phyloP scores from a whole-genome alignment of 345 rosid species.

The Litchi chinensis region DNA sequence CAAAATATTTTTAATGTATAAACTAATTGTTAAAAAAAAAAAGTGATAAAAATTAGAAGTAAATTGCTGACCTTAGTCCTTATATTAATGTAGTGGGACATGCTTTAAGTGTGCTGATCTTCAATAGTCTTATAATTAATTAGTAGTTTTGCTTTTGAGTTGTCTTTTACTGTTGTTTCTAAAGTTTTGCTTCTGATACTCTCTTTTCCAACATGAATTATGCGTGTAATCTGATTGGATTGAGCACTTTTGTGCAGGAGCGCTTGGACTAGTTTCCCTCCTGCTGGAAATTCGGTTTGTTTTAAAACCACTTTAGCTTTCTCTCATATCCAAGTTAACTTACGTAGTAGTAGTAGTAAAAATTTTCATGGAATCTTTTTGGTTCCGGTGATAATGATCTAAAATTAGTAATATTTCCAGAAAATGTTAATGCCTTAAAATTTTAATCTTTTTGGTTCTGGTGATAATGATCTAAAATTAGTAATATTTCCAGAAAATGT shows the following conservation, averaged over 20 bases:
- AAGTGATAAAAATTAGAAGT: not conserved
- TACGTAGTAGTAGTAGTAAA: not conserved
- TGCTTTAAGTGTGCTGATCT: no score
- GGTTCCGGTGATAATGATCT: no score
- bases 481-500: not conserved
- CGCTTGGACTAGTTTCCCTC: constrained; percentile 51
- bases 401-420: constrained; percentile 11
- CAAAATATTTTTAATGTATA: not conserved
- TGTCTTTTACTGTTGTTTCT: not conserved
- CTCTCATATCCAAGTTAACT: not conserved
- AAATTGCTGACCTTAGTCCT: not conserved
- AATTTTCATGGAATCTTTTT: no score
- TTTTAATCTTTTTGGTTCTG: no score
- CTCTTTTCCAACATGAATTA: not conserved
- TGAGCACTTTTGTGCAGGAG: constrained; percentile 38
- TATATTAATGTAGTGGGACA: not conserved
- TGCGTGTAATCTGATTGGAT: constrained; percentile 11
- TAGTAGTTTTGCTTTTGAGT: constrained; percentile 2
- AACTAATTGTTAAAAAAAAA: not conserved
- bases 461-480: no score
- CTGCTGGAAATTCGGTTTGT: constrained; percentile 40
- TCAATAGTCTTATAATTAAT: not conserved
- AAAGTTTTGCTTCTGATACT: not conserved
- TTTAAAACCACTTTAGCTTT: constrained; percentile 15
- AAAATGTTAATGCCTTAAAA: no score